These are phyloP conservation scores for Durusdinium trenchii DNA, from an alignment of 73 alveolate species.

Conservation along the genomic window DNA sequence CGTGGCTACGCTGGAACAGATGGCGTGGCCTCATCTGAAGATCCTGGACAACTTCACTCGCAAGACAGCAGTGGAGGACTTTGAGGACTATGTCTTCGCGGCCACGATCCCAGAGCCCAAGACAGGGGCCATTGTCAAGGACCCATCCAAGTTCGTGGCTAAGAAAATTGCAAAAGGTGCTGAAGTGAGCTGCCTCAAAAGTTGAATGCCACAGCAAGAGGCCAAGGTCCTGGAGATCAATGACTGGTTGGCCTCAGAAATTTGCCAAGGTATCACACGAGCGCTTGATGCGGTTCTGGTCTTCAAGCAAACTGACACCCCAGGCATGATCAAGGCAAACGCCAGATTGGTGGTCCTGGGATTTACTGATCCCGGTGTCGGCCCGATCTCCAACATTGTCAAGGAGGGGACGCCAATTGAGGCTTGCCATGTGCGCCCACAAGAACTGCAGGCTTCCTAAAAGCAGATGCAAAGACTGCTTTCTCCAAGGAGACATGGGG, in stretches of 20 bases:
- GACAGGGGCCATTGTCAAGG: neutral
- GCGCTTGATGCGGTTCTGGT: neutral
- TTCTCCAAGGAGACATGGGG: neutral
- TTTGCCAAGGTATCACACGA: neutral
- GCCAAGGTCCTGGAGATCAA: neutral
- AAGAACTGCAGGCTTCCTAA: neutral
- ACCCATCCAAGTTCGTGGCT: neutral
- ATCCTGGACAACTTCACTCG: no score
- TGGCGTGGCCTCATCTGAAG: no score
- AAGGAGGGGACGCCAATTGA: neutral
- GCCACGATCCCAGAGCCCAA: neutral
- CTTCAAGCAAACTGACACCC: neutral
- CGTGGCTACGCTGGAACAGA: neutral
- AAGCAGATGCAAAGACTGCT: neutral
- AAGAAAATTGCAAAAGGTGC: conserved; percentile 4
- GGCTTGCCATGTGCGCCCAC: neutral
- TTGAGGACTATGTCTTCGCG: no score
- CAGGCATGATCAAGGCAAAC: neutral
- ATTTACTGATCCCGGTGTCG: neutral
- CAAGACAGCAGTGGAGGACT: no score
- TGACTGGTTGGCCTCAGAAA: neutral
- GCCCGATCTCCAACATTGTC: neutral
- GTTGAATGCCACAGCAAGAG: neutral
- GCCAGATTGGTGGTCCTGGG: conserved; percentile 9
- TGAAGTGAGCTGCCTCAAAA: neutral